A percentile compares a stretch with the other conserved stretches of the same genome.
Conservation (phyloP, 768 basidiomycete genomes). For the Candolleomyces aberdarensis region DNA sequence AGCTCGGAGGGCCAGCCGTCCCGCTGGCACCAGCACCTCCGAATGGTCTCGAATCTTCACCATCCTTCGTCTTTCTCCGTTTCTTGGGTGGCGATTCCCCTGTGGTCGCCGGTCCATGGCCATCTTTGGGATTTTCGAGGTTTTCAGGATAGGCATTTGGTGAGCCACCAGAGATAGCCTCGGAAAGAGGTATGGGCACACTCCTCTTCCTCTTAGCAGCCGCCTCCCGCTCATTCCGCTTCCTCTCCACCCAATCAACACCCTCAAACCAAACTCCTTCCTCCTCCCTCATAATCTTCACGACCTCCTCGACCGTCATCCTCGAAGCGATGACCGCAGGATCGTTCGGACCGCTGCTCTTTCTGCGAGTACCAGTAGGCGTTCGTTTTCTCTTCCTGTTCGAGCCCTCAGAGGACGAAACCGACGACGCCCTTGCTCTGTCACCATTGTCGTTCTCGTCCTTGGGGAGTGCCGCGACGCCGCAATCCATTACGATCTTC, state of each 20-base stretch:
- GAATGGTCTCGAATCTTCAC: not conserved
- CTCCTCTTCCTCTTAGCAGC: slow-evolving; percentile 31
- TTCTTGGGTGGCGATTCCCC: slow-evolving; percentile 3
- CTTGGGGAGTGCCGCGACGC: slow-evolving; percentile 25
- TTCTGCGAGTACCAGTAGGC: not conserved
- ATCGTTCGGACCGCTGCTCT: slow-evolving; percentile 32
- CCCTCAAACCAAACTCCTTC: slow-evolving; percentile 73
- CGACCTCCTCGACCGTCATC: slow-evolving; percentile 62
- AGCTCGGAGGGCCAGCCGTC: not conserved
- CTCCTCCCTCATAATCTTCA: slow-evolving; percentile 53
- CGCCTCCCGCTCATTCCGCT: slow-evolving; percentile 34
- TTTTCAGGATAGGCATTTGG: slow-evolving; percentile 14
- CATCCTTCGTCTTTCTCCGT: slow-evolving; percentile 1
- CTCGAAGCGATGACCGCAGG: slow-evolving; percentile 52
- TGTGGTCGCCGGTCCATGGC: slow-evolving; percentile 41
- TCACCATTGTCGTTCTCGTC: not conserved
- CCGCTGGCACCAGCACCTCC: not conserved
- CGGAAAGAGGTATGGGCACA: slow-evolving; percentile 20
- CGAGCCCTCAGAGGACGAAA: not conserved
- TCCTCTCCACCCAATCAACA: slow-evolving; percentile 60
- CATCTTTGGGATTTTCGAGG: slow-evolving; percentile 22
- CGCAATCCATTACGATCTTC: slow-evolving; percentile 61
- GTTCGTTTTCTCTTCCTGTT: not conserved
- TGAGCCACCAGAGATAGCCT: slow-evolving; percentile 27
- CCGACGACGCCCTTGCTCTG: not conserved